Conservation (phyloP, 306 rosid genomes). For the Acacia confusa region DNA sequence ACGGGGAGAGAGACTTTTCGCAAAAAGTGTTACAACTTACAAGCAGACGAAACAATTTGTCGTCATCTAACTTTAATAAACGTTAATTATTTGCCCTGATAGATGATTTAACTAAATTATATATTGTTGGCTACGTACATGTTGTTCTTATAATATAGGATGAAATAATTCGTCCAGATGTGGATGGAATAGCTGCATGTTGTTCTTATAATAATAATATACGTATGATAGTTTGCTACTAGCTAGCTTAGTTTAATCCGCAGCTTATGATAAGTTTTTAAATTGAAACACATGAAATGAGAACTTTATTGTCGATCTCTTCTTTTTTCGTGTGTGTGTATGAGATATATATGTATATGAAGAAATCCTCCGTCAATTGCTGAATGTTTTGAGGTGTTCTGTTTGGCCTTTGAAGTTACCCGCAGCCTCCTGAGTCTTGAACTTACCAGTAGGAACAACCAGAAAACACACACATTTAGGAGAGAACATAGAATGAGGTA, state of each 20-base stretch:
- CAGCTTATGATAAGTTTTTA: not conserved
- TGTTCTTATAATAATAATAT: not conserved
- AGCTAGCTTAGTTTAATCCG: not conserved
- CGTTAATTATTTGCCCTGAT: not conserved
- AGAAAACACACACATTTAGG: too few relatives aligned
- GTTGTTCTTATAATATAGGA: not conserved
- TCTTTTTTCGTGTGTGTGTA: not conserved
- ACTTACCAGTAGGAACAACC: too few relatives aligned
- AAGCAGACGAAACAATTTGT: not conserved
- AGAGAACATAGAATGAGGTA: not conserved
- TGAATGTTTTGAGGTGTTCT: not conserved
- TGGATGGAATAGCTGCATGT: not conserved
- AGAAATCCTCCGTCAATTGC: not conserved
- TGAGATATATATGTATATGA: not conserved
- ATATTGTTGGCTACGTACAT: not conserved
- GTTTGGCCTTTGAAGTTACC: not conserved
- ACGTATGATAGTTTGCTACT: not conserved
- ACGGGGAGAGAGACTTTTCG: not conserved
- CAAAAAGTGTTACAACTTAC: not conserved
- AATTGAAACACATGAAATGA: not conserved
- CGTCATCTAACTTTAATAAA: not conserved
- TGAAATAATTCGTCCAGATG: not conserved
- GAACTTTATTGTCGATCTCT: not conserved
- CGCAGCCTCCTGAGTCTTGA: not conserved
- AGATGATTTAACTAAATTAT: not conserved